Percentiles rank a stretch among this genome's conserved stretches.
Conservation (phyloP, 129 eudicot species). For the Daucus carota region DNA sequence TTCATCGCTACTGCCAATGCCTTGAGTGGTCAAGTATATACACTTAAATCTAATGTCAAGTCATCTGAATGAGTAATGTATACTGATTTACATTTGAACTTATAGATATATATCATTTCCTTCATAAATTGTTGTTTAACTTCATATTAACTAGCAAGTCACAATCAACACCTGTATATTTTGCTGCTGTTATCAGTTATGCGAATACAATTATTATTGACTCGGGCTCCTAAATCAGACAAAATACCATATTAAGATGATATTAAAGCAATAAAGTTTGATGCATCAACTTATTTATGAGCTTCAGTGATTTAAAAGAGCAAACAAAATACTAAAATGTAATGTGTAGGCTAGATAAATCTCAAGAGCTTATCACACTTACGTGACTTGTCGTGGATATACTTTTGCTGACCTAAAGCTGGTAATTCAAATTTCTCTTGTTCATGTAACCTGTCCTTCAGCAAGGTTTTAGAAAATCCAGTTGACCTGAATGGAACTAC, state of each 20-base stretch:
- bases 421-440: slow-evolving; percentile 11
- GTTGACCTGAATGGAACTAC: slow-evolving; percentile 56
- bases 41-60: neutral
- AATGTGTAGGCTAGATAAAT: neutral
- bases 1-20: neutral
- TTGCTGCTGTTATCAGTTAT: neutral
- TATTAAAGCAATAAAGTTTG: neutral
- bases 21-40: neutral
- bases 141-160: neutral
- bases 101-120: neutral
- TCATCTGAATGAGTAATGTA: neutral
- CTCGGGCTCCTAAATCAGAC: neutral
- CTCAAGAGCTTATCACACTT: slow-evolving; percentile 7
- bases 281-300: neutral
- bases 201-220: neutral
- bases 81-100: too few relatives aligned
- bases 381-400: slow-evolving; percentile 34
- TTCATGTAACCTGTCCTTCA: slow-evolving; percentile 19
- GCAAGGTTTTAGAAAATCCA: slow-evolving; percentile 17
- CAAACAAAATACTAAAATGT: too few relatives aligned
- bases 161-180: too few relatives aligned
- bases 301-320: neutral
- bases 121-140: neutral
- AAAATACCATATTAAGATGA: neutral
- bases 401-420: slow-evolving; percentile 28